These are phyloP conservation scores for Rugonectria rugulosa DNA, from an alignment of 2,329 filamentous ascomycete species.

Conservation along the genomic window DNA sequence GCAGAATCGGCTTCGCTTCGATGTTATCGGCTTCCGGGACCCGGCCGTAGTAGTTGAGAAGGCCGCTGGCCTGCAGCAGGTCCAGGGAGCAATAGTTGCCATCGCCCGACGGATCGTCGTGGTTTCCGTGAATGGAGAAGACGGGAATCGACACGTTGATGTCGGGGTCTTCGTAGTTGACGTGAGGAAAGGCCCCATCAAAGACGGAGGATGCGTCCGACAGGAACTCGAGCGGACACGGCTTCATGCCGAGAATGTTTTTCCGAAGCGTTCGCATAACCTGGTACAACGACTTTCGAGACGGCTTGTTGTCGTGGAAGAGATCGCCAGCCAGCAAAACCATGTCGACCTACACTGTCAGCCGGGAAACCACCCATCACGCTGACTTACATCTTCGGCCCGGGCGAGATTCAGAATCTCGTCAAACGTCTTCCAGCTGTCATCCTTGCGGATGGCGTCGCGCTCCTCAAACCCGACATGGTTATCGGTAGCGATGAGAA, in stretches of 20 bases:
- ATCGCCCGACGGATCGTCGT: slow-evolving; percentile 97
- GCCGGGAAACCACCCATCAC: neutral
- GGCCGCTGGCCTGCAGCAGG: slow-evolving; percentile 85
- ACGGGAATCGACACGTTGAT: slow-evolving; percentile 98
- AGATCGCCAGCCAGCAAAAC: slow-evolving; percentile 92
- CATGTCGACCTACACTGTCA: slow-evolving; percentile 78
- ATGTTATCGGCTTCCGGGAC: slow-evolving; percentile 97
- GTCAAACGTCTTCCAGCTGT: slow-evolving; percentile 96
- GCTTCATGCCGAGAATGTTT: slow-evolving; percentile 95
- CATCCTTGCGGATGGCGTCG: slow-evolving; percentile 92
- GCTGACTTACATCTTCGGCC: slow-evolving; percentile 72
- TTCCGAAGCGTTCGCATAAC: slow-evolving; percentile 94
- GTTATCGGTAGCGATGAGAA: slow-evolving; percentile 93
- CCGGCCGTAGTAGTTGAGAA: slow-evolving; percentile 96
- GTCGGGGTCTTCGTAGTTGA: slow-evolving; percentile 97
- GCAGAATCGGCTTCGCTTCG: slow-evolving; percentile 84
- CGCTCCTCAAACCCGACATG: slow-evolving; percentile 97
- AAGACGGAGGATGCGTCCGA: slow-evolving; percentile 94
- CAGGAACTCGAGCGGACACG: slow-evolving; percentile 92
- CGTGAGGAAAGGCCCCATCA: slow-evolving; percentile 86
- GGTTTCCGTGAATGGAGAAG: slow-evolving; percentile 98
- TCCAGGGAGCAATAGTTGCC: slow-evolving; percentile 92
- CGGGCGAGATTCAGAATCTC: slow-evolving; percentile 92
- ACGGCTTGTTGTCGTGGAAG: slow-evolving; percentile 98
- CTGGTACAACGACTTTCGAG: slow-evolving; percentile 93